Evolutionary conservation across 2,329 filamentous ascomycete genomes (phyloP).

Genomic region (Colletotrichum siamense): DNA sequence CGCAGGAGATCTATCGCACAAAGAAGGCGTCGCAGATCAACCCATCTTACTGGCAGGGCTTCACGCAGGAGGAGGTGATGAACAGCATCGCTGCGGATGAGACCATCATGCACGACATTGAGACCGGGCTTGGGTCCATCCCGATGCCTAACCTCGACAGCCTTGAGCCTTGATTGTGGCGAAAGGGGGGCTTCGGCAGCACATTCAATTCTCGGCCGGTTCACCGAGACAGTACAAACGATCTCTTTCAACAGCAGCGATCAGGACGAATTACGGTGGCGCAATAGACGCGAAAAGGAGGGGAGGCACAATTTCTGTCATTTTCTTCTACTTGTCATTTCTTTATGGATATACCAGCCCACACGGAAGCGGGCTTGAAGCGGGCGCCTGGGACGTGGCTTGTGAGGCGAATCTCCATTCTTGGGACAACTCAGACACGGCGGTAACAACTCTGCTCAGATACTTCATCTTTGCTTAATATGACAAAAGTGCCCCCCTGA

Average conservation of each 20-base stretch:
- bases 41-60: conserved; percentile 60
- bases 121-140: conserved; percentile 29
- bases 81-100: conserved; percentile 62
- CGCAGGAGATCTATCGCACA: conserved; percentile 73
- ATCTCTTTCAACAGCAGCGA: neutral
- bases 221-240: neutral
- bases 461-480: neutral
- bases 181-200: neutral
- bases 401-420: neutral
- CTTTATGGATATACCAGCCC: neutral
- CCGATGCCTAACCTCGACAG: neutral
- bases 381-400: neutral
- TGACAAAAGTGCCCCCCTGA: neutral
- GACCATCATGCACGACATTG: conserved; percentile 64
- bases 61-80: conserved; percentile 60
- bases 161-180: neutral
- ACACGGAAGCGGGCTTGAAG: neutral
- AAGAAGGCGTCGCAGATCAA: conserved; percentile 62
- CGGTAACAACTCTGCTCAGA: neutral
- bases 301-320: neutral
- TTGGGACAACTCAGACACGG: neutral
- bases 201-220: neutral
- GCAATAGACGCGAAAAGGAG: neutral
- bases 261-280: neutral
- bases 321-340: neutral